These are phyloP conservation scores for Mycosphaerella sp. DNA, from an alignment of 2,329 filamentous ascomycete species.

Conservation along the genomic window DNA sequence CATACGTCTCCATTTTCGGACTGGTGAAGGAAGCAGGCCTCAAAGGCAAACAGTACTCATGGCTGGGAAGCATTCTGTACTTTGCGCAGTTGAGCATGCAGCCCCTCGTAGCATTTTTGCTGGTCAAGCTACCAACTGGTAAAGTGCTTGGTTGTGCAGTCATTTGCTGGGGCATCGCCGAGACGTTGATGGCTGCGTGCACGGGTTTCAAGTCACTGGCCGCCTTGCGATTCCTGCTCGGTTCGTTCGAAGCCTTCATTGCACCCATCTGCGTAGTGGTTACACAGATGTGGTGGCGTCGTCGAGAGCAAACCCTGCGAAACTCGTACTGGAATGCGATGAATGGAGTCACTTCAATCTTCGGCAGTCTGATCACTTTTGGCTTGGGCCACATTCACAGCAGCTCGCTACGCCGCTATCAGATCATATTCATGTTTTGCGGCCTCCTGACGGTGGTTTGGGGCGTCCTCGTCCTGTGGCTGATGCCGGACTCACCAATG, in stretches of 20 bases:
- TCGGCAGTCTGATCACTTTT: constrained; percentile 19
- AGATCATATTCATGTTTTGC: constrained; percentile 21
- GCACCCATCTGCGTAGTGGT: constrained; percentile 18
- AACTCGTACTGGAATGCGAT: constrained; percentile 17
- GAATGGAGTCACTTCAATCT: constrained; percentile 15
- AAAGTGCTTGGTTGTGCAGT: constrained; percentile 43
- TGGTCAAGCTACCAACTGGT: constrained; percentile 43
- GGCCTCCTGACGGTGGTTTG: constrained; percentile 44
- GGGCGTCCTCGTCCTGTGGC: constrained; percentile 42
- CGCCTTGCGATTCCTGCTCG: constrained; percentile 45
- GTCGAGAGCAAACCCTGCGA: constrained; percentile 17
- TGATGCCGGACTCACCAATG: constrained; percentile 7
- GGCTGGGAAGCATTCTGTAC: constrained; percentile 47
- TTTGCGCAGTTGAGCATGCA: constrained; percentile 49
- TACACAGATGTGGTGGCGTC: constrained; percentile 20
- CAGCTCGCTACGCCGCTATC: constrained; percentile 8
- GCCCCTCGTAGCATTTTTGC: constrained; percentile 46
- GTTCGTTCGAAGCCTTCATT: constrained; percentile 45
- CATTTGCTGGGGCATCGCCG: constrained; percentile 39
- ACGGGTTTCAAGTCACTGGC: constrained; percentile 4
- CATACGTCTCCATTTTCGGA: constrained; percentile 58
- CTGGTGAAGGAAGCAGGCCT: constrained; percentile 53
- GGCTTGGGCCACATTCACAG: constrained; percentile 17
- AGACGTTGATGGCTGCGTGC: constrained; percentile 7
- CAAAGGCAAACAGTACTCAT: constrained; percentile 50